These are phyloP conservation scores for Rubus idaeus DNA, from an alignment of 306 rosid genomes.

Conservation along the genomic window DNA sequence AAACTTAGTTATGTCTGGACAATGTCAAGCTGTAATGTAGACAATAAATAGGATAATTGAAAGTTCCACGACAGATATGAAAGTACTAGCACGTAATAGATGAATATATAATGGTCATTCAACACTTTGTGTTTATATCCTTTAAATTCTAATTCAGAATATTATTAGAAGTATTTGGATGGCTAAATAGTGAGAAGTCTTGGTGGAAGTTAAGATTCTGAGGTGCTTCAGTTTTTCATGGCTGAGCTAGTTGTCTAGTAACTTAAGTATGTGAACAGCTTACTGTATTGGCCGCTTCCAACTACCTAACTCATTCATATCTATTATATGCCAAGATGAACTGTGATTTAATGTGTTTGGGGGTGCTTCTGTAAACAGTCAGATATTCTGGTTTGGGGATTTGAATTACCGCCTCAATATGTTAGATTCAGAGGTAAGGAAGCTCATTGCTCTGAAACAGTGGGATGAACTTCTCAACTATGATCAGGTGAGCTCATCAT, in stretches of 20 bases:
- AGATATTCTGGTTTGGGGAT: slow-evolving; percentile 96
- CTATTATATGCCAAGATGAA: slow-evolving; percentile 12
- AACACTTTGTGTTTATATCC: background rate
- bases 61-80: background rate
- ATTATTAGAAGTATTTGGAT: background rate
- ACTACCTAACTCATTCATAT: slow-evolving; percentile 9
- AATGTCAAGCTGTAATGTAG: background rate
- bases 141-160: background rate
- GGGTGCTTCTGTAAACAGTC: slow-evolving; percentile 50
- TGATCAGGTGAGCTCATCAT: slow-evolving; percentile 71
- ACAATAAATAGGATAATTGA: background rate
- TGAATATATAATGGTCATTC: background rate
- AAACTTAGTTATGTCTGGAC: background rate
- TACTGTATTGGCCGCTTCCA: background rate
- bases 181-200: background rate
- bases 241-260: background rate
- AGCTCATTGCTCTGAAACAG: slow-evolving; percentile 54
- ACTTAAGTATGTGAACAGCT: background rate
- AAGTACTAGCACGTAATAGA: background rate
- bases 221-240: background rate
- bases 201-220: background rate
- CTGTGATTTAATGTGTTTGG: slow-evolving; percentile 20
- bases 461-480: slow-evolving; percentile 73
- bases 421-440: slow-evolving; percentile 60
- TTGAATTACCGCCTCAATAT: slow-evolving; percentile 86